Evolutionary conservation across 306 rosid genomes (phyloP).

Genomic region (Rubus parviflorus): DNA sequence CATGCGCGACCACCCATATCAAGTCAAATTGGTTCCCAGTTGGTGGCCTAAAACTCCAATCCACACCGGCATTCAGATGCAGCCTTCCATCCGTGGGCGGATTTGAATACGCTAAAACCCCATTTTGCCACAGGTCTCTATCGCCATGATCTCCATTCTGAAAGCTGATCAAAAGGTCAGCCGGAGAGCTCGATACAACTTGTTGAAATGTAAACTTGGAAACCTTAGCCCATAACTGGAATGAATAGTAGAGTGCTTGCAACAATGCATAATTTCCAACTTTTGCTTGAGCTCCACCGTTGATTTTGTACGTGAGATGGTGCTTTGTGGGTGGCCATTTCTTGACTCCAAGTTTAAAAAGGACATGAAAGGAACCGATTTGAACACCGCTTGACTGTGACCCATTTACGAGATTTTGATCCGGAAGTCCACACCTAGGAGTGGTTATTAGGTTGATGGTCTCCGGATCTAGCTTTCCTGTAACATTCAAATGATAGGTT

Average conservation of each 20-base stretch:
- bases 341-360: not conserved
- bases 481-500: constrained; percentile 8
- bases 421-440: constrained; percentile 20
- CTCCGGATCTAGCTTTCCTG: constrained; percentile 12
- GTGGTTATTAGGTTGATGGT: not conserved
- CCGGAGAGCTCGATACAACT: not conserved
- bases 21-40: not conserved
- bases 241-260: not conserved
- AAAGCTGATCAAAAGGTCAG: constrained; percentile 1
- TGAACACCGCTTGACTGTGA: not conserved
- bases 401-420: not conserved
- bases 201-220: not conserved
- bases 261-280: not conserved
- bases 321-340: constrained; percentile 19
- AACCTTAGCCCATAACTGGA: not conserved
- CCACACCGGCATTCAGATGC: constrained; percentile 15
- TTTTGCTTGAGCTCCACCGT: not conserved
- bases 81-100: constrained; percentile 6
- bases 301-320: constrained; percentile 5
- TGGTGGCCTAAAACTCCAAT: constrained; percentile 11
- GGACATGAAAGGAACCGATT: not conserved
- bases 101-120: not conserved
- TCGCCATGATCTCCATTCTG: constrained; percentile 4
- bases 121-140: not conserved
- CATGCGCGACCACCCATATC: constrained; percentile 23